These are phyloP conservation scores for Nyctanthes arbortristis DNA, from an alignment of 257 asterid species.

Conservation along the genomic window DNA sequence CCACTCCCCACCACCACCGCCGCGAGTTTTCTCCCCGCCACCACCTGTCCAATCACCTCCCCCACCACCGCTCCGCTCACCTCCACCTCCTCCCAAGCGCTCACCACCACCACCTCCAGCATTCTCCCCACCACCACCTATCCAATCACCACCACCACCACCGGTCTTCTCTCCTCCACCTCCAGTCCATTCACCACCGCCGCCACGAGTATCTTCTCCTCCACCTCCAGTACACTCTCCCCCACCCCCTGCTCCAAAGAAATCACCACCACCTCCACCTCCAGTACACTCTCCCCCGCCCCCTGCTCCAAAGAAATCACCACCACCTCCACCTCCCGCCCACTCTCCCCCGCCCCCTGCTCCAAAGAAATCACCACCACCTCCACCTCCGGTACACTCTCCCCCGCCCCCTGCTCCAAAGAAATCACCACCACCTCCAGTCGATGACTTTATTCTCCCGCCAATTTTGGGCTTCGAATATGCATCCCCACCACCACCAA, in stretches of 20 bases:
- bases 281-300: not conserved
- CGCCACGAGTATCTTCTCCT: no score
- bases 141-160: conserved; percentile 19
- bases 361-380: no score
- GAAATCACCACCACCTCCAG: conserved; percentile 12
- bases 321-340: conserved; percentile 7
- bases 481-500: conserved; percentile 80
- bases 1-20: conserved; percentile 15
- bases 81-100: no score
- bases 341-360: not conserved
- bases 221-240: not conserved
- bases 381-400: not conserved
- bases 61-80: no score
- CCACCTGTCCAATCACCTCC: not conserved
- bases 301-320: conserved; percentile 11
- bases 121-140: conserved; percentile 1
- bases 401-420: not conserved
- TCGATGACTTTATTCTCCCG: conserved; percentile 28
- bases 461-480: conserved; percentile 47
- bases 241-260: no score
- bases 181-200: not conserved
- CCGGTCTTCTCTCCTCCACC: conserved; percentile 19
- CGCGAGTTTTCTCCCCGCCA: not conserved
- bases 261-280: conserved; percentile 21
- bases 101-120: not conserved